Conservation (phyloP, 495 filamentous ascomycete species). For the Hypoxylon trugodes region DNA sequence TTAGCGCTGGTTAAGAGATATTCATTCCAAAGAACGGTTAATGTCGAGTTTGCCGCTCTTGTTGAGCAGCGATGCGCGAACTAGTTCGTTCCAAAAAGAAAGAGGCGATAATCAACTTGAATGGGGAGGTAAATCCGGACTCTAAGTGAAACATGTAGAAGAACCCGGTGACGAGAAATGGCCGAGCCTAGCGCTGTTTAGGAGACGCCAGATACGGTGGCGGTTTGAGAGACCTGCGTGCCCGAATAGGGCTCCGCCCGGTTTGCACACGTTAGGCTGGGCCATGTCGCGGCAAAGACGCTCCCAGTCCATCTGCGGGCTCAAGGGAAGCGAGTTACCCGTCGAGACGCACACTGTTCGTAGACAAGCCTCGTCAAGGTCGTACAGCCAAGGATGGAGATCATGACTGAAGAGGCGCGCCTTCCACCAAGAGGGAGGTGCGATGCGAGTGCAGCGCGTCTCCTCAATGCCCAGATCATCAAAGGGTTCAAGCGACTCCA, state of each 20-base stretch:
- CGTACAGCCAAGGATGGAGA: conserved; percentile 36
- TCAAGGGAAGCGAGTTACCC: neutral
- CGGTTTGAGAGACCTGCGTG: conserved; percentile 24
- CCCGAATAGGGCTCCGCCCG: neutral
- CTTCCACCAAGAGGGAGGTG: conserved; percentile 23
- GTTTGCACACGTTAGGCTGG: conserved; percentile 4
- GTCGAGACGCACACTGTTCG: no score
- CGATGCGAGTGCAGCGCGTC: conserved; percentile 14
- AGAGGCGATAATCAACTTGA: no score
- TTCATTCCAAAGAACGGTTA: no score
- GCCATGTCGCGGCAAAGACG: conserved; percentile 33
- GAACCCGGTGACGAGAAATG: no score
- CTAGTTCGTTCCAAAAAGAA: no score
- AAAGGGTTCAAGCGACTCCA: conserved; percentile 17
- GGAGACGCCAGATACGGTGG: conserved; percentile 35
- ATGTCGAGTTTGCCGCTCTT: no score
- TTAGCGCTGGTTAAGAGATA: neutral
- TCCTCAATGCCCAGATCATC: neutral
- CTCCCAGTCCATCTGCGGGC: conserved; percentile 36
- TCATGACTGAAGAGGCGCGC: conserved; percentile 15
- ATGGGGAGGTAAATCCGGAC: no score
- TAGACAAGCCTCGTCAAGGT: conserved; percentile 6
- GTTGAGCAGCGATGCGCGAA: no score
- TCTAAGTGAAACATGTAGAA: no score
- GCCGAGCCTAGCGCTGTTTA: conserved; percentile 10